Base-by-base conservation (phyloP, 2,329 filamentous ascomycete genomes). In the Neopestalotiopsis rosae region DNA sequence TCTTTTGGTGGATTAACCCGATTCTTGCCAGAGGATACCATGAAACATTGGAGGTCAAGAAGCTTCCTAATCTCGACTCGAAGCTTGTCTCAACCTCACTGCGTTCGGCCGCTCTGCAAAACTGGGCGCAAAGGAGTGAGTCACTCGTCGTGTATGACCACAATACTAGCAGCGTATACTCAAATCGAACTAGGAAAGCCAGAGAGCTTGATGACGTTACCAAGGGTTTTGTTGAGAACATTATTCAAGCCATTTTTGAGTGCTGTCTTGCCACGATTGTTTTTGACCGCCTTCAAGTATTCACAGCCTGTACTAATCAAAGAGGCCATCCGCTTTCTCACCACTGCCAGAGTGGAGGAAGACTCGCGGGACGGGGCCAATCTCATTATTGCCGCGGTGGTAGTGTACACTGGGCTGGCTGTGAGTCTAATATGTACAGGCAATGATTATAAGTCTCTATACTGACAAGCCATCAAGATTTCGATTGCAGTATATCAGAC, bases 1-100 rank as follows among this genome's bases (percentile, higher is more conserved):
- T 80, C 28, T 80, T 81, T 67, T 74, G 69, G 42, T 81, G 78
- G 79, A 76, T 81, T 24, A 76, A 77, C 28, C 73, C 73, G 1
- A 68, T 81, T 13, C 72, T 81, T 3, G 32, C 57, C 9, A 49
- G 69, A 42, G 80, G 79, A 1, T 80, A 80, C 62, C 71, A 62
- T 1, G 74, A 72, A 5, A 66, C 74, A 12, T 69, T 81, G 1
- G 14, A 69, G 2, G 59, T 67, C 5, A 61, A 74, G 10, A 72
- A 75, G 5, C 67, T 81, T 3, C 79, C 78, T 1, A 66, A 58
- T 0, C 72, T 80, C 5, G 73, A 76, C 49, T 52, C 61, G 3
- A 66, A 71, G 1, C 61, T 80, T n/a, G 67, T 66, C 1, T 71
- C 79, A 1, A 69, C 68, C 6, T n/a, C 24, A 0, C 73, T 77